Evolutionary conservation across 345 rosid species (phyloP), one percentile per base, ranked within the genome.

Genomic region (Camelina hispida): DNA sequence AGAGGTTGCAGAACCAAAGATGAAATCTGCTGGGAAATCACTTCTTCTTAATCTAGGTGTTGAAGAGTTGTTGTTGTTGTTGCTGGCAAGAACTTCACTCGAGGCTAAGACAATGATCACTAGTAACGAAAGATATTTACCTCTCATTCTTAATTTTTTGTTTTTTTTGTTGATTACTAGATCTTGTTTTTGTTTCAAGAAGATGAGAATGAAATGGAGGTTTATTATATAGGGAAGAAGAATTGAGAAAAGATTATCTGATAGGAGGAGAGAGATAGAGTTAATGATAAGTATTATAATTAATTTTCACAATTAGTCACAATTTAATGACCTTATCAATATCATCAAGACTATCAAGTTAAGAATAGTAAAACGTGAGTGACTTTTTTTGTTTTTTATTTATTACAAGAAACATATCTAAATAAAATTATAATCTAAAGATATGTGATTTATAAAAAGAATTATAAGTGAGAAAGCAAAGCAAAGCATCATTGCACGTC

Each of bases 1-100:
- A 59, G 83, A 63, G 1, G 85, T 79, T 22, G 85, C 79, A 42
- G 83, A 77, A 0, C 85, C 85, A 53, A 83, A 77, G 15, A 80
- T 37, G 50, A 79, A 82, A 76, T 75, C 85, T 51, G 72, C 35
- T 3, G 83, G 85, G 30, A 82, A 82, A 69, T 60, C 77, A 53
- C 62, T 77, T 61, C 72, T 81, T 55, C 28, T 60, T 28, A 80
- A 2, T 35, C 0, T 18, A 25, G 74, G 78, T 18, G 15, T 22
- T 72, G 70, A 42, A 60, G 68, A 35, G 30, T 13, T 42, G 60
- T 28, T 55, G 5, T 25, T 55, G 4, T 46, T 69, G 38, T 66
- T 34, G 55, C 55, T 34, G 30, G 82, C 82, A 44, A 74, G 25
- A 74, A 51, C 79, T 25, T 32, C 75, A 62, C 32, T 48, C 4